Conservation (phyloP, 192 early-diverging fungal species). For the Mortierella alpina region DNA sequence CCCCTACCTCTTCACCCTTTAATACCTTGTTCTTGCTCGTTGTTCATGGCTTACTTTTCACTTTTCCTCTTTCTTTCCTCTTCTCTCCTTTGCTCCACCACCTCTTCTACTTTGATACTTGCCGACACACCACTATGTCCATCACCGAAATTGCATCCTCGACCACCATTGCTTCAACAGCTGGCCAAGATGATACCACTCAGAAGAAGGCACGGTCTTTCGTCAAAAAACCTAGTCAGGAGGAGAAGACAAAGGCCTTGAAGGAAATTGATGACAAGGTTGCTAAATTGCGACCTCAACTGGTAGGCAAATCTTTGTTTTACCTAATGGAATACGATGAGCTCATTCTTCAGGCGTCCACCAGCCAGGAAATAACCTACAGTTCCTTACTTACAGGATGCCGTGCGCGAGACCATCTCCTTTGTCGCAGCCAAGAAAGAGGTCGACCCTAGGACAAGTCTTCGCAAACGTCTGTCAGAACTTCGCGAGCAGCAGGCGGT, state of each 20-base stretch:
- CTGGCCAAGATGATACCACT: background rate
- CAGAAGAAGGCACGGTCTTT: conserved; percentile 33
- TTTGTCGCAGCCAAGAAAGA: conserved; percentile 35
- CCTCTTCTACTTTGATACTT: background rate
- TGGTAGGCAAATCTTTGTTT: conserved; percentile 20
- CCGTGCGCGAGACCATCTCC: conserved; percentile 46
- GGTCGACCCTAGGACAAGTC: conserved; percentile 42
- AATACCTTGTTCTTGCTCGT: no score
- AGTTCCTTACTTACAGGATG: conserved; percentile 13
- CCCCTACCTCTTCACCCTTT: no score
- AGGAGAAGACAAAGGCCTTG: conserved; percentile 44
- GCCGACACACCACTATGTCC: conserved; percentile 26
- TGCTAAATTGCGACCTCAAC: conserved; percentile 48
- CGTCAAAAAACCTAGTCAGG: conserved; percentile 47
- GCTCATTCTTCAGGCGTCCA: background rate
- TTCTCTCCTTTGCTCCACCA: conserved; percentile 1
- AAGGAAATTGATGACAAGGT: conserved; percentile 52
- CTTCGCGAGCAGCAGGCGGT: conserved; percentile 79
- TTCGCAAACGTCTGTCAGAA: conserved; percentile 69
- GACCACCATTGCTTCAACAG: background rate
- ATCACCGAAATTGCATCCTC: conserved; percentile 27
- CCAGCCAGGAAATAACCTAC: background rate
- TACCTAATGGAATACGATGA: no score
- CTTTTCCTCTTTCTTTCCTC: background rate
- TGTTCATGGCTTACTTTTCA: no score